These are phyloP conservation scores for Poa annua DNA, from an alignment of 176 grass and related monocot genomes.

Conservation along the genomic window DNA sequence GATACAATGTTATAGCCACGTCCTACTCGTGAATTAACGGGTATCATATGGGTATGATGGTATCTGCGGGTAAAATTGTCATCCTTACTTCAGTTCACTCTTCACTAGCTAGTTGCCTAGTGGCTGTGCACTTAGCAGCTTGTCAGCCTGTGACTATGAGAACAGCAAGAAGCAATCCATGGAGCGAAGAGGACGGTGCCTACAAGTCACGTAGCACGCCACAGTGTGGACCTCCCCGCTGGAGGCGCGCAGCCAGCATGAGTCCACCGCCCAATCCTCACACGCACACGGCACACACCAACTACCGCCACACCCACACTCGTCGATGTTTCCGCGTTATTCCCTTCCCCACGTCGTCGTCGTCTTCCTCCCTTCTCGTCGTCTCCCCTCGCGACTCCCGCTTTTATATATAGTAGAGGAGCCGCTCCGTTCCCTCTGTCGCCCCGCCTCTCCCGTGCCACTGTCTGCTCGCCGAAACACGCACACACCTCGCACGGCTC, in stretches of 20 bases:
- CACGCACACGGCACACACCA: too few relatives aligned
- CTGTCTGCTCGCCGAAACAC: neutral
- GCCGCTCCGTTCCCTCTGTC: neutral
- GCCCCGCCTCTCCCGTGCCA: neutral
- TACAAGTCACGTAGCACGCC: neutral
- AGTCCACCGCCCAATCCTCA: conserved; percentile 42
- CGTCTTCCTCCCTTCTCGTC: neutral
- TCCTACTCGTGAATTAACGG: too few relatives aligned
- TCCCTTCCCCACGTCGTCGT: neutral
- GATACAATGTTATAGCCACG: too few relatives aligned
- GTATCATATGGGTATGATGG: too few relatives aligned
- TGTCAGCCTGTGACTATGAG: too few relatives aligned
- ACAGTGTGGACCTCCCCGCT: neutral
- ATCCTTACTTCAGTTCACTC: too few relatives aligned
- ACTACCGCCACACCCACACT: conserved; percentile 18
- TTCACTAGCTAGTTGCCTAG: too few relatives aligned
- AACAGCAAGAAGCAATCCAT: too few relatives aligned
- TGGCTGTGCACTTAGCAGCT: too few relatives aligned
- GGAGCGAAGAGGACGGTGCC: neutral
- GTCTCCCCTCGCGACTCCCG: neutral
- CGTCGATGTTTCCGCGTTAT: conserved; percentile 63
- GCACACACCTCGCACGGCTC: neutral
- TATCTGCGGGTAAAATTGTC: too few relatives aligned
- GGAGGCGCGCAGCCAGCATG: conserved; percentile 1
- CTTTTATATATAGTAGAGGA: conserved; percentile 47